Base-by-base conservation (phyloP, 2,329 filamentous ascomycete species). In the Aureobasidium sp. region DNA sequence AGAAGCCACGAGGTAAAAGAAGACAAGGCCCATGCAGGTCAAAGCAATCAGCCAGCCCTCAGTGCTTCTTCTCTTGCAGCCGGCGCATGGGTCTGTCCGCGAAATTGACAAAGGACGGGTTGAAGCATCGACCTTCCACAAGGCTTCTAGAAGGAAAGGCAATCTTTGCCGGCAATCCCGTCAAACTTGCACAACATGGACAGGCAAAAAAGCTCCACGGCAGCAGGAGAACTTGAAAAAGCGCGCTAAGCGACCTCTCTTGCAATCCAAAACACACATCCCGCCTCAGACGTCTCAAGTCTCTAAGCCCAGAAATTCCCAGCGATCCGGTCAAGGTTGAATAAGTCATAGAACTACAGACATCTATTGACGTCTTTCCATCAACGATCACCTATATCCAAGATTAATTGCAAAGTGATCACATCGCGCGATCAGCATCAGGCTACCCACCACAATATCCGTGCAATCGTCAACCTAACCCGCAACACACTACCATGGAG, bases 241-340 rank as follows among this genome's bases (percentile, higher is more conserved):
- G 51, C 25, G 37, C 51, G 51, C 51, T 55, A 55, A 55, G 36
- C 37, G 51, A 55, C 25, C 36, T 29, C 22, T 53, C 51, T 55
- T 52, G 34, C 51, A 41, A 31, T 29, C 51, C 49, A 52, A 55
- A 55, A 55, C 51, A 29, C 31, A 51, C 45, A 27, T 14, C 27
- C 51, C 51, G 37, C 25, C 29, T 55, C 36, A 27, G 29, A 27
- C 20, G 51, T 41, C 51, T 55, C 51, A 55, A 42, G 15, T 42
- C 25, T 31, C 15, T 29, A 3, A n/a, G n/a, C 29, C 11, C 20
- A 34, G 31, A 34, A 12, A 55, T 8, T 41, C 20, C 51, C 51
- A 55, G 51, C 22, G 20, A 55, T 55, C 11, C 37, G 51, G 51
- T 41, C 51, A 55, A 55, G 37, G 37, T 42, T 55, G 25, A 42